phyloP scores from a whole-genome alignment of 2,329 filamentous ascomycete genomes.

The Apiospora arundinis region DNA sequence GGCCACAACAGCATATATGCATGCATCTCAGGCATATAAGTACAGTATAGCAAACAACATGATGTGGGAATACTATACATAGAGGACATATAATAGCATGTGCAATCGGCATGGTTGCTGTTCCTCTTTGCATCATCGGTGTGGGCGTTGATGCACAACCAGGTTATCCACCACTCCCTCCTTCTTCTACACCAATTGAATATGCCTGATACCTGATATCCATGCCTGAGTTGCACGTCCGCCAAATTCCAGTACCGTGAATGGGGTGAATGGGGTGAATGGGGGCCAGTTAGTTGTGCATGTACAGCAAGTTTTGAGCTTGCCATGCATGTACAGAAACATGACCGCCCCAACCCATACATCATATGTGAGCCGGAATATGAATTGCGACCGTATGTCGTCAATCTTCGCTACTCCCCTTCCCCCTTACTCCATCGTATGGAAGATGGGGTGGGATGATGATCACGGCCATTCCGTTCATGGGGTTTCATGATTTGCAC shows the following conservation, averaged over 20 bases:
- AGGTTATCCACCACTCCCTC: not conserved
- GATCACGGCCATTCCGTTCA: conserved; percentile 9
- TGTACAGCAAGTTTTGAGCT: not conserved
- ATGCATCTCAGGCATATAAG: not conserved
- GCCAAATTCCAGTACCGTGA: not conserved
- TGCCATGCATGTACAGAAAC: not conserved
- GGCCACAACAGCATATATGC: not conserved
- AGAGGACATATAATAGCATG: not conserved
- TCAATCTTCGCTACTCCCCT: not conserved
- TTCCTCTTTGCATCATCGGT: not conserved
- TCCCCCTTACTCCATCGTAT: not conserved
- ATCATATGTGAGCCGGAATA: not conserved
- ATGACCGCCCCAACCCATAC: not conserved
- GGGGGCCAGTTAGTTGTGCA: not conserved
- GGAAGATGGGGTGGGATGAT: not conserved
- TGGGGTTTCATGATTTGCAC: conserved; percentile 16
- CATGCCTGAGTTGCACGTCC: not conserved
- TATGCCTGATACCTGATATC: too few species aligned
- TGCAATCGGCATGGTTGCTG: not conserved
- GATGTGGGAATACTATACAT: not conserved
- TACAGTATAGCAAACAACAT: not conserved
- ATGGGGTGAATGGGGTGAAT: not conserved
- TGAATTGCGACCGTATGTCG: not conserved
- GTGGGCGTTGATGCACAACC: not conserved
- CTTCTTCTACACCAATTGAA: not conserved